Evolutionary conservation across 176 grass and related monocot genomes (phyloP).

Genomic region (Dactylis glomerata): DNA sequence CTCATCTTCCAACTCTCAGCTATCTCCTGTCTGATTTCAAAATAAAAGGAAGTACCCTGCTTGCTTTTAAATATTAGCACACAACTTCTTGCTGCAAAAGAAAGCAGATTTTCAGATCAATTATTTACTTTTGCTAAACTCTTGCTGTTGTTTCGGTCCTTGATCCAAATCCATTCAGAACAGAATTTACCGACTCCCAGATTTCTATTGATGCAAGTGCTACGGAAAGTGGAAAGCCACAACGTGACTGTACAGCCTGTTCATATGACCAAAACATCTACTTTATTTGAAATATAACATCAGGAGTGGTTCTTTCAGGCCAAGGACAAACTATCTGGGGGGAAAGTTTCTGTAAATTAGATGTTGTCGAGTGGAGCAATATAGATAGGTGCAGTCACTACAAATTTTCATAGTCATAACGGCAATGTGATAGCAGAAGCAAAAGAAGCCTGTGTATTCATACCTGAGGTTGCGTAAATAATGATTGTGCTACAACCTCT

Average conservation of each 20-base stretch:
- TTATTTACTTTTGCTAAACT: too few relatives aligned
- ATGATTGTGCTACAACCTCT: conserved; percentile 12
- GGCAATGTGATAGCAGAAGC: background rate
- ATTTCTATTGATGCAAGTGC: too few relatives aligned
- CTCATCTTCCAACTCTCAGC: too few relatives aligned
- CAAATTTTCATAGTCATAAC: background rate
- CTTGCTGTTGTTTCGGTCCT: too few relatives aligned
- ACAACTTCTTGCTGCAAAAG: too few relatives aligned
- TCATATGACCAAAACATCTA: background rate
- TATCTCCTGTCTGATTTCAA: background rate
- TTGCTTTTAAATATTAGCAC: background rate
- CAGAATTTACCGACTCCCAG: too few relatives aligned
- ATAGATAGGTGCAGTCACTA: background rate
- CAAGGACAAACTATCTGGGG: background rate
- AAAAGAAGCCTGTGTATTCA: background rate
- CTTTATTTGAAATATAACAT: background rate
- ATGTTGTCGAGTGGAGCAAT: background rate
- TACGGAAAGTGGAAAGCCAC: too few relatives aligned
- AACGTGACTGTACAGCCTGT: too few relatives aligned
- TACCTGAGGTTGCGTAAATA: background rate
- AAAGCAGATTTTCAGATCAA: too few relatives aligned
- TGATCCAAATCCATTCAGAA: background rate
- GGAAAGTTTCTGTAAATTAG: background rate
- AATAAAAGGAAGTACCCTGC: background rate
- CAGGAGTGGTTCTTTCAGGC: background rate